phyloP scores from a whole-genome alignment of 2,329 filamentous ascomycete species.

The Pestalotiopsis sp. region DNA sequence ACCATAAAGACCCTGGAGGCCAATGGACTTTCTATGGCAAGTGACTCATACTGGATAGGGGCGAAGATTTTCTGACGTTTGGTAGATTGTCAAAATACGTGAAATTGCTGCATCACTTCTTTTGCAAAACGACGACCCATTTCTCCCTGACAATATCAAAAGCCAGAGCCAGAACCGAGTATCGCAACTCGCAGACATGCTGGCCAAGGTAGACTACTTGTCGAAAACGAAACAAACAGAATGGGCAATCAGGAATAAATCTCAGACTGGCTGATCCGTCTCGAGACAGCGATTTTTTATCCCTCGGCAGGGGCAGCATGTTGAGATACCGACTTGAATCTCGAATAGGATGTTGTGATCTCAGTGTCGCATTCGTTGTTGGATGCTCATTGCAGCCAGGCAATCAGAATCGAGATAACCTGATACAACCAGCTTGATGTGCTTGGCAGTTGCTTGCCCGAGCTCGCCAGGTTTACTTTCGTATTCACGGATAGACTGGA shows the following conservation, averaged over 20 bases:
- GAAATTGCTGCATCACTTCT: conserved; percentile 27
- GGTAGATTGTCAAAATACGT: conserved; percentile 23
- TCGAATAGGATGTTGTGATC: too few relatives aligned
- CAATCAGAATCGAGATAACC: too few relatives aligned
- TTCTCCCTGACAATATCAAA: background rate
- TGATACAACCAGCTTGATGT: too few relatives aligned
- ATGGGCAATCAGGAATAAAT: background rate
- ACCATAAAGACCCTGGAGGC: conserved; percentile 20
- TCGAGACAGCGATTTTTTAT: background rate
- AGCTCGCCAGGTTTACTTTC: too few relatives aligned
- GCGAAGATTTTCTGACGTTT: background rate
- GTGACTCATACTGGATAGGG: background rate
- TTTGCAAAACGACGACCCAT: background rate
- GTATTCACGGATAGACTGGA: too few relatives aligned
- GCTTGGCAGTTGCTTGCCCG: too few relatives aligned
- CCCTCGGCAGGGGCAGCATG: background rate
- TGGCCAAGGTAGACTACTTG: background rate
- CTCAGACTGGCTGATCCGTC: background rate
- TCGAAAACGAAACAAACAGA: background rate
- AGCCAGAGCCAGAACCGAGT: background rate
- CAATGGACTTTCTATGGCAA: conserved; percentile 24
- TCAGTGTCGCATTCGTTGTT: too few relatives aligned
- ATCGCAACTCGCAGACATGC: background rate
- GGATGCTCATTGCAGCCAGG: too few relatives aligned
- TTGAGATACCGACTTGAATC: background rate